Percentiles rank a stretch among this genome's conserved stretches.
phyloP scores from a whole-genome alignment of 768 basidiomycete species.

The Phanerochaete carnosa region DNA sequence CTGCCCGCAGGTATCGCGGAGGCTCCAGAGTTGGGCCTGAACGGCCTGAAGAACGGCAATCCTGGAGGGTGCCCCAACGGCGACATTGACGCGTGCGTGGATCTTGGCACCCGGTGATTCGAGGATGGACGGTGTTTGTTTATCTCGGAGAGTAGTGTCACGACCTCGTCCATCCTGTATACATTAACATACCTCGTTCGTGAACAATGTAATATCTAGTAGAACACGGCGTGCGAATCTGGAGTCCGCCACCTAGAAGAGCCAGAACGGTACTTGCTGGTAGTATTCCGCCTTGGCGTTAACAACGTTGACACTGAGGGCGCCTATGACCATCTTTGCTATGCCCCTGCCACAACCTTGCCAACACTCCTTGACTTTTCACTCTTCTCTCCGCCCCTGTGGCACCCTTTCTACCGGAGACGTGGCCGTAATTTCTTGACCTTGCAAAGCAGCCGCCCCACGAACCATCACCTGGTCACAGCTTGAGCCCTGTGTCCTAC shows the following conservation, averaged over 20 bases:
- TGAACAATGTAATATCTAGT: too few species aligned
- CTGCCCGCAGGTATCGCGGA: background rate
- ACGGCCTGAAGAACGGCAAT: background rate
- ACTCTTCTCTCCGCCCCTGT: background rate
- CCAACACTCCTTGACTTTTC: background rate
- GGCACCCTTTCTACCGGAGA: background rate
- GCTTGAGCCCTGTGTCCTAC: background rate
- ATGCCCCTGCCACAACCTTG: background rate
- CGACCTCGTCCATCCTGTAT: background rate
- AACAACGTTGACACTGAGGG: background rate
- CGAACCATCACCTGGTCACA: background rate
- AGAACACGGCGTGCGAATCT: too few species aligned
- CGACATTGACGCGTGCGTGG: conserved; percentile 3
- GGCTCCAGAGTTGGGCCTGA: background rate
- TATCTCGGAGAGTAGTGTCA: background rate
- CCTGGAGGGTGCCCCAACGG: conserved; percentile 3
- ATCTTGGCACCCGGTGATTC: background rate
- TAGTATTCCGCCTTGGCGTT: too few species aligned
- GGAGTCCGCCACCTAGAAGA: too few species aligned
- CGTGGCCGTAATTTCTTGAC: background rate
- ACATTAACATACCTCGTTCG: background rate
- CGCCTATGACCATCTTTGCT: background rate
- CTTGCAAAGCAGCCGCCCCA: background rate
- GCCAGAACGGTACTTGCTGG: too few species aligned
- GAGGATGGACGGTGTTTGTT: background rate